Percentiles rank a stretch among this genome's conserved stretches.
Conservation (phyloP, 148 eudicot species). For the Fallopia convolvulus region DNA sequence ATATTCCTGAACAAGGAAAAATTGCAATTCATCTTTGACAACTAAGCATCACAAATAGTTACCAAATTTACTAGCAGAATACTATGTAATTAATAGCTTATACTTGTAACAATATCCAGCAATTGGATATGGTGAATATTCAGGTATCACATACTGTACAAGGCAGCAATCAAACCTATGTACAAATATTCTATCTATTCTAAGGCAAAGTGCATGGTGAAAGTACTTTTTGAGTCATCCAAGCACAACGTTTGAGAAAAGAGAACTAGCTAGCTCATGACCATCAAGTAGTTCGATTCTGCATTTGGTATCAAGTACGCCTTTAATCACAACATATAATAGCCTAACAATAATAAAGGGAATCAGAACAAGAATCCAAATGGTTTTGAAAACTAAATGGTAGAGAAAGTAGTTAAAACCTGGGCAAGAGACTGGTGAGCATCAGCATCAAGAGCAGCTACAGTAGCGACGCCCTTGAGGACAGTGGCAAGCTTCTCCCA, state of each 20-base stretch:
- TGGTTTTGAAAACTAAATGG: background rate
- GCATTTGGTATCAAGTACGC: background rate
- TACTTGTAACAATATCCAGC: background rate
- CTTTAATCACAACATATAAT: background rate
- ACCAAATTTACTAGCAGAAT: background rate
- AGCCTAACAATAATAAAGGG: background rate
- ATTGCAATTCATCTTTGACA: background rate
- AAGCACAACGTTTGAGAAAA: background rate
- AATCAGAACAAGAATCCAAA: background rate
- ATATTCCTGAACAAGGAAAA: conserved; percentile 53
- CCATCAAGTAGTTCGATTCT: background rate
- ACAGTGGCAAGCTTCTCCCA: conserved; percentile 91
- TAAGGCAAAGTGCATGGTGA: background rate
- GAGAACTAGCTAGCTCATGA: background rate
- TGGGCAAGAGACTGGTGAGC: conserved; percentile 89
- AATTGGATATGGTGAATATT: background rate
- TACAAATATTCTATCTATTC: background rate
- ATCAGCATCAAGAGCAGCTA: conserved; percentile 97
- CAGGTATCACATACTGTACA: background rate
- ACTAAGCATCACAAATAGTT: background rate
- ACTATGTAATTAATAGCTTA: background rate
- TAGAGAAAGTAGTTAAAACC: conserved; percentile 28
- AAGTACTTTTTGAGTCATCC: background rate
- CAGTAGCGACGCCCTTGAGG: conserved; percentile 87
- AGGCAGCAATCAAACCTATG: background rate